Conservation (phyloP, 2,329 filamentous ascomycete genomes). For the Paracoccidioides lutzii region DNA sequence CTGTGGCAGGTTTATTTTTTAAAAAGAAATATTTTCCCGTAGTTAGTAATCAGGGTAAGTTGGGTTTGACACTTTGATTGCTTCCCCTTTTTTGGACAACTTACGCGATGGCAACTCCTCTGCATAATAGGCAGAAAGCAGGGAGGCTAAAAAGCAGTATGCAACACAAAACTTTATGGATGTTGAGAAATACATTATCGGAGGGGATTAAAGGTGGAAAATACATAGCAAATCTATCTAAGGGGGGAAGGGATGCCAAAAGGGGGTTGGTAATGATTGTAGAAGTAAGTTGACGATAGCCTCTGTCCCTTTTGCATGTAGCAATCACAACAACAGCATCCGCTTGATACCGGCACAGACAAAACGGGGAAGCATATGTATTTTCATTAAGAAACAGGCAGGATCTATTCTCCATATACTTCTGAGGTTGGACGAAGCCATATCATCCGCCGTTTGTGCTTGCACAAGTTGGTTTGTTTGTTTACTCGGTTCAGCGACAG, state of each 20-base stretch:
- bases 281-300: not conserved
- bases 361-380: not conserved
- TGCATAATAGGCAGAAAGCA: not conserved
- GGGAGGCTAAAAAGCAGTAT: not conserved
- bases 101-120: not conserved
- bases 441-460: not conserved
- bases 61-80: not conserved
- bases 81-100: not conserved
- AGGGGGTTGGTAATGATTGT: not conserved
- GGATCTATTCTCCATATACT: not conserved
- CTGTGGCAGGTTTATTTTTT: not conserved
- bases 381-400: not conserved
- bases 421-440: not conserved
- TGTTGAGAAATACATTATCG: conserved; percentile 1
- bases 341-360: not conserved
- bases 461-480: not conserved
- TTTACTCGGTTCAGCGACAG: not conserved
- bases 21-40: not conserved
- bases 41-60: not conserved
- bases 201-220: not conserved
- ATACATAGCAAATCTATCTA: not conserved
- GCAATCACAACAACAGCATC: not conserved
- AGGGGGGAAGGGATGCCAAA: not conserved
- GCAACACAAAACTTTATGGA: not conserved
- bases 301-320: not conserved